These are phyloP conservation scores for Xanthoparmelia taractica DNA, from an alignment of 495 filamentous ascomycete genomes.

Conservation along the genomic window DNA sequence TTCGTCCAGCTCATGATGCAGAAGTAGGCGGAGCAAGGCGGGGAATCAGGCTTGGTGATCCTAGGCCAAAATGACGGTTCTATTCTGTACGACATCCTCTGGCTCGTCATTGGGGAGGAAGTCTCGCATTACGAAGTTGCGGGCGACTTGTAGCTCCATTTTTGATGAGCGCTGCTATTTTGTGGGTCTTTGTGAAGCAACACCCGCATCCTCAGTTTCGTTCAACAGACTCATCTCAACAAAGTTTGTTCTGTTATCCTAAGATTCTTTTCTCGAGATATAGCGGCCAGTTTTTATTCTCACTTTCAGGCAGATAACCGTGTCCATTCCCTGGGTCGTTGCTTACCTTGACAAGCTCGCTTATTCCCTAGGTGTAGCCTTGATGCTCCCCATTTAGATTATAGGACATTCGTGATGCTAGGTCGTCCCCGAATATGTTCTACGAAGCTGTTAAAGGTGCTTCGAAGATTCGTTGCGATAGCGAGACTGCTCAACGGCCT, in stretches of 20 bases:
- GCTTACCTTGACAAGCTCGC: not conserved
- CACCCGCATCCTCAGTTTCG: not conserved
- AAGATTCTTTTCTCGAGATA: not conserved
- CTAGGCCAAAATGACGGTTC: not conserved
- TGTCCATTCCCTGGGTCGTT: not conserved
- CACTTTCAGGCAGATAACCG: not conserved
- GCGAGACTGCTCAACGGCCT: not conserved
- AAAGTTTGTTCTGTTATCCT: not conserved
- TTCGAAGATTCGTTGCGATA: not conserved
- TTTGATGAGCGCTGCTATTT: not conserved
- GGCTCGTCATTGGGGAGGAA: conserved; percentile 2
- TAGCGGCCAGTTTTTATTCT: not conserved
- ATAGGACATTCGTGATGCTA: not conserved
- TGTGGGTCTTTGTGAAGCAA: not conserved
- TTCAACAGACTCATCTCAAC: not conserved
- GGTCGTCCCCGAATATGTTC: too few species aligned
- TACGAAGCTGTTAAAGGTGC: not conserved
- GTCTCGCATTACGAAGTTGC: not conserved
- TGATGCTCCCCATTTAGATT: not conserved
- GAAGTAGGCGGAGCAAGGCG: conserved; percentile 50
- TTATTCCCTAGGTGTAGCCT: not conserved
- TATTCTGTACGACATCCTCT: not conserved
- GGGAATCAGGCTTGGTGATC: not conserved
- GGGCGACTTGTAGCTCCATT: not conserved
- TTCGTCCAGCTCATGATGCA: conserved; percentile 99